Conservation (phyloP, 768 basidiomycete genomes). For the Auricularia cornea region DNA sequence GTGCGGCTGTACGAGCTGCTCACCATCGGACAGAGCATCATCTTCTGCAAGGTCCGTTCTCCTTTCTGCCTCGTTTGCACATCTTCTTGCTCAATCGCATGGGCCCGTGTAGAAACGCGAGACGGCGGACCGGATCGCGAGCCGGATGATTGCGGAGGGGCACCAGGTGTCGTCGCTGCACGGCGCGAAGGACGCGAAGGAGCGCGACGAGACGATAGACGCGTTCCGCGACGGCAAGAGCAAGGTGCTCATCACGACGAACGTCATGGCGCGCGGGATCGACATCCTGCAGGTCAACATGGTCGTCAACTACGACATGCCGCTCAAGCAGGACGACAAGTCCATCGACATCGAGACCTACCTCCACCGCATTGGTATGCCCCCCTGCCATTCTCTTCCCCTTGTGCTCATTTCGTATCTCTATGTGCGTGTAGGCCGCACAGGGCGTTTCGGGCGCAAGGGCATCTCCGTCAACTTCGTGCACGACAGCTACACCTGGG, state of each 20-base stretch:
- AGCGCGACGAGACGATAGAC: slow-evolving; percentile 90
- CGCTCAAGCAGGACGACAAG: slow-evolving; percentile 69
- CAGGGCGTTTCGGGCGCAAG: slow-evolving; percentile 94
- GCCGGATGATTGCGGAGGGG: slow-evolving; percentile 84
- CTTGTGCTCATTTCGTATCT: background rate
- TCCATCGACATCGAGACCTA: slow-evolving; percentile 91
- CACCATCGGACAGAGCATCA: slow-evolving; percentile 97
- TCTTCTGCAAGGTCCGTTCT: slow-evolving; percentile 79
- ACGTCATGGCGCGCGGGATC: slow-evolving; percentile 96
- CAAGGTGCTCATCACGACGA: slow-evolving; percentile 97
- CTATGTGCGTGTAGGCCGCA: no score
- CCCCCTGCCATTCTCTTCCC: background rate
- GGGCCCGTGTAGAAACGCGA: slow-evolving; percentile 66
- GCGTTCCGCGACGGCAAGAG: slow-evolving; percentile 92
- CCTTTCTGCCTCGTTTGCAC: background rate
- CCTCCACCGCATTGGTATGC: slow-evolving; percentile 90
- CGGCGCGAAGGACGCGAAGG: slow-evolving; percentile 82
- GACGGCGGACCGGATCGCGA: slow-evolving; percentile 87
- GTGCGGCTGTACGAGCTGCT: slow-evolving; percentile 82
- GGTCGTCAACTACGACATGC: slow-evolving; percentile 99
- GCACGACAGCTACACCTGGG: slow-evolving; percentile 79
- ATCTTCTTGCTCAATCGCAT: background rate
- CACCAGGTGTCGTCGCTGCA: slow-evolving; percentile 96
- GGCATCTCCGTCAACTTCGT: slow-evolving; percentile 98
- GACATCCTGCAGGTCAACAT: slow-evolving; percentile 99